Evolutionary conservation across 257 asterid species (phyloP).

Genomic region (Linderniella brevidens): DNA sequence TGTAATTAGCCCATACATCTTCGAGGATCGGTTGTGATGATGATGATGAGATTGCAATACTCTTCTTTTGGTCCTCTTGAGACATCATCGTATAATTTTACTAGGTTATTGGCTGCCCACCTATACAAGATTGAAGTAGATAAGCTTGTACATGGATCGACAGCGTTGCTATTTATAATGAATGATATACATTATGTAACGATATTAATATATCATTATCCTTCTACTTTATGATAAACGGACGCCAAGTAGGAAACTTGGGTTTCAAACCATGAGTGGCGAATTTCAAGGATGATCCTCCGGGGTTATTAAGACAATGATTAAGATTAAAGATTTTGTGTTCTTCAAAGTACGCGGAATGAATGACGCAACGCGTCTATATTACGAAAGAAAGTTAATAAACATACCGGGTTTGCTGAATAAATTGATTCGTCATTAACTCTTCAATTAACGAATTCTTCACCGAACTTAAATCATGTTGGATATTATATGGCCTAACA

Average conservation of each 20-base stretch:
- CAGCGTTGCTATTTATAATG: constrained; percentile 6
- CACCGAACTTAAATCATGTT: too few species aligned
- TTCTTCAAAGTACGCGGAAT: too few species aligned
- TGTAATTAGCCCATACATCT: constrained; percentile 52
- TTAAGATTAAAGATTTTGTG: too few species aligned
- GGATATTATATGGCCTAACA: too few species aligned
- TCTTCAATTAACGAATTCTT: too few species aligned
- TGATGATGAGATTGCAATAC: not conserved
- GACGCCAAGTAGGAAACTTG: constrained; percentile 25
- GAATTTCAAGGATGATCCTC: constrained; percentile 42
- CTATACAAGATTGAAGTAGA: not conserved
- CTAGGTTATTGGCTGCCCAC: not conserved
- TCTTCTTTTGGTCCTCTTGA: constrained; percentile 13
- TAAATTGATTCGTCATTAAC: too few species aligned
- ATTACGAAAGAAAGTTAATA: too few species aligned
- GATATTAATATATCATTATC: not conserved
- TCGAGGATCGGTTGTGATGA: constrained; percentile 34
- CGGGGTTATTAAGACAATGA: constrained; percentile 14
- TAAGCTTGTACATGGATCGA: too few species aligned
- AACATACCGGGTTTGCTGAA: too few species aligned
- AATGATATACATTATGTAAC: not conserved
- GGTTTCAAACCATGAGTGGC: constrained; percentile 19
- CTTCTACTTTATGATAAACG: constrained; percentile 13
- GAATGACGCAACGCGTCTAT: too few species aligned
- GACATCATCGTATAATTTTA: not conserved